These are phyloP conservation scores for Entelexis sorbosivorans DNA, from an alignment of 1,139 yeast genomes.

Conservation along the genomic window DNA sequence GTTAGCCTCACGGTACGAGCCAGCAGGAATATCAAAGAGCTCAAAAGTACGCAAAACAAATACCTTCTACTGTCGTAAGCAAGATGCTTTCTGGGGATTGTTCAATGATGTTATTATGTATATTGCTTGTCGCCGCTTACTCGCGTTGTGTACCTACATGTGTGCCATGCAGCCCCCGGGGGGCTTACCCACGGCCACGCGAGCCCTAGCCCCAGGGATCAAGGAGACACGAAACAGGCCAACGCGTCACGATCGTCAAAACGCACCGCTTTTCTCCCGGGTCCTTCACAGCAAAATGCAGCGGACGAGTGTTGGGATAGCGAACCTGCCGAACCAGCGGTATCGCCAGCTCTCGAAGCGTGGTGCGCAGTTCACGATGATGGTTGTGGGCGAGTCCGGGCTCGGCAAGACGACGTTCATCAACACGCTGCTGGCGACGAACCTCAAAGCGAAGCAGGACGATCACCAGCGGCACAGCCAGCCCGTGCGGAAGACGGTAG, in stretches of 20 bases:
- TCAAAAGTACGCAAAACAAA: no score
- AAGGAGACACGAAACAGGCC: constrained; percentile 6
- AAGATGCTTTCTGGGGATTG: no score
- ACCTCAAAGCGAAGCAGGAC: constrained; percentile 54
- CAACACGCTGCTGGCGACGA: constrained; percentile 64
- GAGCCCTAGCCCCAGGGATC: not conserved
- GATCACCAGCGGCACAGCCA: constrained; percentile 55
- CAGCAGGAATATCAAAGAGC: no score
- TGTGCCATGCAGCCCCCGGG: no score
- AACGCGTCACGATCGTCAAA: constrained; percentile 7
- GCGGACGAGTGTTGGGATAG: constrained; percentile 50
- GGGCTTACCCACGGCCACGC: no score
- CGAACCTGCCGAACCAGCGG: constrained; percentile 89
- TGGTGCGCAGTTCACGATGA: constrained; percentile 82
- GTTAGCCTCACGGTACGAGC: no score
- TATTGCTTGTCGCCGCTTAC: no score
- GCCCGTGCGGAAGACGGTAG: constrained; percentile 78
- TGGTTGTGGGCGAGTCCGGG: constrained; percentile 96
- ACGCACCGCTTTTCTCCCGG: constrained; percentile 1
- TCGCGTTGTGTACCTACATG: no score
- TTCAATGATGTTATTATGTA: no score
- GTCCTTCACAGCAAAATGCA: constrained; percentile 11
- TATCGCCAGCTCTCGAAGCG: constrained; percentile 78
- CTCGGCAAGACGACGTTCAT: constrained; percentile 81
- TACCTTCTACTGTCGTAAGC: no score